Base-by-base conservation (phyloP, 2,329 filamentous ascomycete species). In the Fusarium sp. region DNA sequence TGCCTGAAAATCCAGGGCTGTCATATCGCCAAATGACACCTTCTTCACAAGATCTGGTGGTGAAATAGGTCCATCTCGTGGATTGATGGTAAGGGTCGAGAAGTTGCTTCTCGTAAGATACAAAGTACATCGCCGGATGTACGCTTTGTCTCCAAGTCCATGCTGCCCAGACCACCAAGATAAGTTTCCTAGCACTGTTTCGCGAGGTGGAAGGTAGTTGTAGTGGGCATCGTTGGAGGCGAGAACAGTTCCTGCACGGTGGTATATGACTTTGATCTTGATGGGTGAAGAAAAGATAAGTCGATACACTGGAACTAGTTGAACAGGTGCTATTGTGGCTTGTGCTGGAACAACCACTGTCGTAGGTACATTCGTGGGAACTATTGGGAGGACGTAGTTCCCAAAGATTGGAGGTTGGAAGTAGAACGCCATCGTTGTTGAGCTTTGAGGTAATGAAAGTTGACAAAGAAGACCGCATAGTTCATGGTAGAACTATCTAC, bases 31-130 rank as follows among this genome's bases (percentile, higher is more conserved):
- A 42, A 79, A 73, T 47, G 78, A 75, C n/a, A 78, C 38, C 25
- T 75, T 77, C 68, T 77, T 76, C 68, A 81, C 78, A 58, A 78
- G 64, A 65, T 81, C 61, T 7, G 38, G 50, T 18, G 74, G 63
- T 11, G 63, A 39, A 20, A 75, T 67, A 27, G 68, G 54, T 4
- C 75, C 71, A 8, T 33, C 46, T 4, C 47, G 53, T 12, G 59
- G 50, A 9, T 56, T 27, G 9, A 76, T 55, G 13, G 58, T 38
- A 20, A 75, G 57, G 18, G 55, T 56, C 8, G 72, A 62, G 12
- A 49, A 17, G 20, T 36, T 13, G 25, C 52, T 68, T 17, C 53
- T 57, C 18, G 75, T 74, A 7, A 71, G 46, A 35, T 74, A 69
- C 4, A 77, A 42, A 9, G 59, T 72, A 17, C 58, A 71, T 25